Conservation (phyloP, 768 basidiomycete genomes). For the Steccherinum ochraceum region DNA sequence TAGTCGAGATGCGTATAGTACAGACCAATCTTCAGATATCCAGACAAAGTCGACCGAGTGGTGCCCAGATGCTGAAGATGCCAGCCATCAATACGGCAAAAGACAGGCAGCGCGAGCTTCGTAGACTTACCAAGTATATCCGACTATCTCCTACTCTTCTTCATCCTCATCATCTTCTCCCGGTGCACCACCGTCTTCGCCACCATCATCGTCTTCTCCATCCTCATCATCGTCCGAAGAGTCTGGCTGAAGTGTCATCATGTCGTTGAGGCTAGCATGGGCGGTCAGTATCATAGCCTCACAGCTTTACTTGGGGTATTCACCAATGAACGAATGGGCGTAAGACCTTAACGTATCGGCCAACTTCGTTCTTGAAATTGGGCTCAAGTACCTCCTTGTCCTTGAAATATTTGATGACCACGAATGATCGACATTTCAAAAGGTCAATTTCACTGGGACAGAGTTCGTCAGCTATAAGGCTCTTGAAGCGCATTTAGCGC, state of each 20-base stretch:
- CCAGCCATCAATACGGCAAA: no score
- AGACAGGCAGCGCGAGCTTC: no score
- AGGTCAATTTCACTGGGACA: constrained; percentile 78
- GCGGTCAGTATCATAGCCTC: constrained; percentile 2
- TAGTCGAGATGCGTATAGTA: no score
- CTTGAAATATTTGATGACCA: constrained; percentile 61
- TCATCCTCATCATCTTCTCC: no score
- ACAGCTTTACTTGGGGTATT: constrained; percentile 17
- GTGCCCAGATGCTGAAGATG: no score
- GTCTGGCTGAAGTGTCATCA: constrained; percentile 50
- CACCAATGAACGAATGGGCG: constrained; percentile 79
- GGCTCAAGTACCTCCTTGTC: constrained; percentile 67
- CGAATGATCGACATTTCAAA: constrained; percentile 76
- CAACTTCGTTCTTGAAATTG: constrained; percentile 60
- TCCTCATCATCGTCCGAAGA: constrained; percentile 12
- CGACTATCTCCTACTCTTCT: no score
- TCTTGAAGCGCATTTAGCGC: constrained; percentile 10
- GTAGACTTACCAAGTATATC: no score
- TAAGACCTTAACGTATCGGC: constrained; percentile 46
- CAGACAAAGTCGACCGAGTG: no score
- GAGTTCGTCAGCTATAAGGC: background rate
- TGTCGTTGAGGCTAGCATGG: constrained; percentile 55
- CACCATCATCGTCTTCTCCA: constrained; percentile 8
- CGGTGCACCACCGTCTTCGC: constrained; percentile 1
- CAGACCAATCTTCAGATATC: no score